Evolutionary conservation across 805 yeast genomes (phyloP).

Genomic region (Citeromyces nyonsensis): DNA sequence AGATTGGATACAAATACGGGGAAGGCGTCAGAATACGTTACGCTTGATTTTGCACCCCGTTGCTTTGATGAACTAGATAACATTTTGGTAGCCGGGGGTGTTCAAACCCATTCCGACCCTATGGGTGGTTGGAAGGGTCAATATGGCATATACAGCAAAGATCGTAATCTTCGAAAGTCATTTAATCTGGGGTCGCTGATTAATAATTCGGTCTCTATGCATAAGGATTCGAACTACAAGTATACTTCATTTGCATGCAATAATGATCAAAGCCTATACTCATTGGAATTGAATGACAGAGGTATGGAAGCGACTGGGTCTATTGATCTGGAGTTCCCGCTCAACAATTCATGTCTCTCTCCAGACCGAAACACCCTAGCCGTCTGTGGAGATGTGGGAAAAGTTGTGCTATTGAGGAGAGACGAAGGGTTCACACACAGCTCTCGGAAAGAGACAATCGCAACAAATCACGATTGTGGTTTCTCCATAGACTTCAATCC

Average conservation of each 20-base stretch:
- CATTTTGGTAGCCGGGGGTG: slow-evolving; percentile 30
- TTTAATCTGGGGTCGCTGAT: slow-evolving; percentile 65
- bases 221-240: slow-evolving; percentile 23
- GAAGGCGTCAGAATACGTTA: slow-evolving; percentile 10
- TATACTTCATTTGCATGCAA: slow-evolving; percentile 62
- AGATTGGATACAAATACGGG: slow-evolving; percentile 20
- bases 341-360: slow-evolving; percentile 60
- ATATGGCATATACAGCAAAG: slow-evolving; percentile 38
- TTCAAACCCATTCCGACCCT: slow-evolving; percentile 9
- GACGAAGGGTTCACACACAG: slow-evolving; percentile 9
- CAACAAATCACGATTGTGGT: slow-evolving; percentile 48
- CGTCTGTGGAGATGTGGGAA: slow-evolving; percentile 68
- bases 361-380: slow-evolving; percentile 44
- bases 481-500: slow-evolving; percentile 69
- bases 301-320: slow-evolving; percentile 23
- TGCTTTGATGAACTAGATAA: slow-evolving; percentile 50
- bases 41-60: slow-evolving; percentile 49
- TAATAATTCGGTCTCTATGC: slow-evolving; percentile 60
- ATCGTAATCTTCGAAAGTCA: slow-evolving; percentile 27
- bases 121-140: slow-evolving; percentile 41
- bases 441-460: slow-evolving; percentile 18
- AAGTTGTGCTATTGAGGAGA: slow-evolving; percentile 42
- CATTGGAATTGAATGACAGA: slow-evolving; percentile 37
- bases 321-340: slow-evolving; percentile 41
- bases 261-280: slow-evolving; percentile 63